phyloP scores from a whole-genome alignment of 1,284 basidiomycete species.

The Pyrrhoderma lamaoense region DNA sequence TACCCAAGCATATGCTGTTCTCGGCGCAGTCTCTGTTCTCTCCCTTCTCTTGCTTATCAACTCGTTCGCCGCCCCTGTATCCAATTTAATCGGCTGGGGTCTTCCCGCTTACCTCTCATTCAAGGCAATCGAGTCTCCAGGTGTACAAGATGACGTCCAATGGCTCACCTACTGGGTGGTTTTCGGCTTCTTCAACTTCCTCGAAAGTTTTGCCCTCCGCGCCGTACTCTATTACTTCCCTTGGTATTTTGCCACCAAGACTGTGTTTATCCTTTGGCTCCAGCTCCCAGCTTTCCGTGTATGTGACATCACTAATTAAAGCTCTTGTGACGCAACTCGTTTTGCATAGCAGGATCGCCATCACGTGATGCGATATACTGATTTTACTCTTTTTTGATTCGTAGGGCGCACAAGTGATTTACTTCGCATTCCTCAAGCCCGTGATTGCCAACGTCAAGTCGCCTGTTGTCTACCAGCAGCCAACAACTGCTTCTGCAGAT shows the following conservation, averaged over 20 bases:
- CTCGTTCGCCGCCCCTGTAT: conserved; percentile 72
- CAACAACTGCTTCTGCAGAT: conserved; percentile 23
- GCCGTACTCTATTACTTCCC: conserved; percentile 76
- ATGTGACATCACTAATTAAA: conserved; percentile 30
- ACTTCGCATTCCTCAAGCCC: conserved; percentile 63
- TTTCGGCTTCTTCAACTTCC: conserved; percentile 81
- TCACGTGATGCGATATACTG: not conserved
- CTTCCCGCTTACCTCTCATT: conserved; percentile 82
- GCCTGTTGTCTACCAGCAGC: conserved; percentile 24
- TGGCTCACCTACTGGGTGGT: conserved; percentile 89
- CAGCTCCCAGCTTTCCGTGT: conserved; percentile 76
- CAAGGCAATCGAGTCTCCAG: conserved; percentile 73
- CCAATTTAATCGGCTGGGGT: conserved; percentile 79
- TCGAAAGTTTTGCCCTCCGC: conserved; percentile 70
- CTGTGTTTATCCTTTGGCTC: conserved; percentile 80
- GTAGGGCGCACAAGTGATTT: conserved; percentile 72
- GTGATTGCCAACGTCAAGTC: conserved; percentile 47
- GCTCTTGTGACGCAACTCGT: conserved; percentile 23
- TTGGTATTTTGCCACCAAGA: conserved; percentile 91
- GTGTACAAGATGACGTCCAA: conserved; percentile 71
- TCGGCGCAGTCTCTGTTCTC: conserved; percentile 64
- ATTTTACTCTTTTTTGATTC: conserved; percentile 3
- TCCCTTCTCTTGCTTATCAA: conserved; percentile 74
- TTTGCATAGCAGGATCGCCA: conserved; percentile 20
- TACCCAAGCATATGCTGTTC: conserved; percentile 90